Base-by-base conservation (phyloP, 306 rosid species). In the Amphicarpaea edgeworthii region DNA sequence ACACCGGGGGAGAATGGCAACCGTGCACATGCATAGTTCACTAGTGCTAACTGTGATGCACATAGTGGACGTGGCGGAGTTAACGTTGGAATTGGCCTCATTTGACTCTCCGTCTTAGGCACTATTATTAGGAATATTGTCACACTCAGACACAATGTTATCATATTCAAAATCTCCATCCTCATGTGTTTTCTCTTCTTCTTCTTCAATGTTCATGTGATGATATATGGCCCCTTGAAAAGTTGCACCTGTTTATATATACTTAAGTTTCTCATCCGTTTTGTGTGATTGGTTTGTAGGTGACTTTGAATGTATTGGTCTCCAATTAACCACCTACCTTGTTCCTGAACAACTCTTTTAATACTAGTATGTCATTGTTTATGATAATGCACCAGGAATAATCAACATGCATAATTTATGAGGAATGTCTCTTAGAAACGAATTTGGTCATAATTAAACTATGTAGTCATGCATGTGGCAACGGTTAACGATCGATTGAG, bases 231-330 rank as follows among this genome's bases (percentile, higher is more conserved):
- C 7, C 21, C 26, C 38, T 68, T 50, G n/a, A 20, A 55, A 51
- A 49, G 55, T 3, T 49, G 23, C 0, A 47, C 61, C 68, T 79
- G 49, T 30, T 86, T 85, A 84, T 65, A 84, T 65, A 87, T 65
- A 79, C 62, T 59, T 40, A 16, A 53, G 63, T 12, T 45, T 67
- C 21, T 73, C 97, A 89, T 85, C 60, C 82, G 0, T 54, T 81
- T 67, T 61, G 96, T 81, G 92, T 87, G 97, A 87, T 55, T 58
- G 50, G 68, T 81, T 79, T 54, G 85, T 85, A 85, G 96, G 94
- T 90, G 79, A 54, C 72, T n/a, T n/a, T n/a, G n/a, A n/a, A n/a
- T n/a, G n/a, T n/a, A n/a, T n/a, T n/a, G n/a, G n/a, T n/a, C n/a
- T n/a, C n/a, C n/a, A n/a, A n/a, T n/a, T n/a, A n/a, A 60, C 76